Percentiles rank a stretch among this genome's conserved stretches.
These are phyloP conservation scores for Posidonia oceanica DNA, from an alignment of 116 monocot genomes.

Conservation along the genomic window DNA sequence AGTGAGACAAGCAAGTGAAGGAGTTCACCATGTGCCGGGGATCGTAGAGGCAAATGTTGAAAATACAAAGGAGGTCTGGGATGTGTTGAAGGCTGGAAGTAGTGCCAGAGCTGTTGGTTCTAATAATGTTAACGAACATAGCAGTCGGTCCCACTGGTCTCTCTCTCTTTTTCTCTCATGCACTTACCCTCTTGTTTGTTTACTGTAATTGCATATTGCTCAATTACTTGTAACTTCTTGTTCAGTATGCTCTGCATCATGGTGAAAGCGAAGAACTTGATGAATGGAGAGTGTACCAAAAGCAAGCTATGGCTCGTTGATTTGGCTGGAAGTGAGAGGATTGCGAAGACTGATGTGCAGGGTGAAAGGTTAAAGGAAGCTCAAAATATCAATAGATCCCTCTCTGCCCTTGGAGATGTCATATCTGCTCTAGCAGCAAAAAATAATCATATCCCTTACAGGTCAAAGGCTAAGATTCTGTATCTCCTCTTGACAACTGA, in stretches of 20 bases:
- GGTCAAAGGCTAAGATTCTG: constrained; percentile 19
- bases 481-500: background rate
- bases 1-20: constrained; percentile 64
- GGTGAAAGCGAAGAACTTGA: constrained; percentile 67
- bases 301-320: constrained; percentile 94
- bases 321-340: constrained; percentile 83
- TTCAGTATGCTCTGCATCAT: constrained; percentile 75
- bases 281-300: constrained; percentile 67
- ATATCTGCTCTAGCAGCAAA: constrained; percentile 80
- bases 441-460: constrained; percentile 72
- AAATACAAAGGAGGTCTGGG: constrained; percentile 70
- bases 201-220: constrained; percentile 2
- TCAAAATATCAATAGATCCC: constrained; percentile 76
- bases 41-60: constrained; percentile 70
- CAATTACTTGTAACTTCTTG: background rate
- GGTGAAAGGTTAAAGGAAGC: constrained; percentile 85
- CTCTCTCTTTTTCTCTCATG: background rate
- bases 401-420: constrained; percentile 83
- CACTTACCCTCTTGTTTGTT: background rate
- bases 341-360: constrained; percentile 75
- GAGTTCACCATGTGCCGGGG: constrained; percentile 73
- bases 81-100: constrained; percentile 69
- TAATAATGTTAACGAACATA: constrained; percentile 87
- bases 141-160: constrained; percentile 92
- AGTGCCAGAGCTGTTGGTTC: constrained; percentile 85